These are phyloP conservation scores for Didymella pomorum DNA, from an alignment of 2,329 filamentous ascomycete species.

Conservation along the genomic window DNA sequence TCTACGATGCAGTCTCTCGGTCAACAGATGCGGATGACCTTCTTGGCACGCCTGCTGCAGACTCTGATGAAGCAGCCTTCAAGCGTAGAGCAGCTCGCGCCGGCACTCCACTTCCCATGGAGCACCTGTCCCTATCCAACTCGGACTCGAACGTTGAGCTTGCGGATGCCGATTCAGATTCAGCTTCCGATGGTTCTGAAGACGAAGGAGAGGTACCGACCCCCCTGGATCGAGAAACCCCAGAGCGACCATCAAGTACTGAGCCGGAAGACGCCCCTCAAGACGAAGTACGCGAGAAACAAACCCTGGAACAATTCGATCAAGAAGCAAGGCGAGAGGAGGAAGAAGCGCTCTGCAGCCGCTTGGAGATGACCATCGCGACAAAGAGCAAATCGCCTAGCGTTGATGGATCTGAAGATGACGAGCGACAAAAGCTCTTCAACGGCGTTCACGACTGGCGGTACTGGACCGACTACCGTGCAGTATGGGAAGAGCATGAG, in stretches of 20 bases:
- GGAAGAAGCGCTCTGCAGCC: constrained; percentile 56
- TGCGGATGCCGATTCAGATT: constrained; percentile 5
- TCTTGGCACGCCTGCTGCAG: constrained; percentile 7
- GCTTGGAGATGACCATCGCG: constrained; percentile 50
- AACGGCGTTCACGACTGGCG: constrained; percentile 59
- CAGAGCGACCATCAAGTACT: constrained; percentile 13
- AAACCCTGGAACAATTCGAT: constrained; percentile 56
- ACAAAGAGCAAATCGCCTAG: constrained; percentile 23
- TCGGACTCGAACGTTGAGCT: constrained; percentile 22
- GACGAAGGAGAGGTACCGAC: constrained; percentile 1
- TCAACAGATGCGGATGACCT: constrained; percentile 42
- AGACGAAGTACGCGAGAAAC: not conserved
- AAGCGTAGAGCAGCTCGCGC: constrained; percentile 34
- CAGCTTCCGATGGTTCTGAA: constrained; percentile 4
- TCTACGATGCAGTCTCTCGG: constrained; percentile 30
- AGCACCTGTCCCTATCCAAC: constrained; percentile 22
- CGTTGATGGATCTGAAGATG: constrained; percentile 35
- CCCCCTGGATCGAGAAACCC: constrained; percentile 3
- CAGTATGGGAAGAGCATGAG: constrained; percentile 59
- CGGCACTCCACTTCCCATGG: constrained; percentile 40
- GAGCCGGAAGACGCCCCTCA: constrained; percentile 1
- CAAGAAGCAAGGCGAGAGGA: constrained; percentile 53
- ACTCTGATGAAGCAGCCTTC: constrained; percentile 26
- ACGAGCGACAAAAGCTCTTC: constrained; percentile 34
- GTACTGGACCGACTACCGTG: constrained; percentile 54